Percentiles rank a stretch among this genome's conserved stretches.
Conservation (phyloP, 495 filamentous ascomycete genomes). For the Apodospora peruviana region DNA sequence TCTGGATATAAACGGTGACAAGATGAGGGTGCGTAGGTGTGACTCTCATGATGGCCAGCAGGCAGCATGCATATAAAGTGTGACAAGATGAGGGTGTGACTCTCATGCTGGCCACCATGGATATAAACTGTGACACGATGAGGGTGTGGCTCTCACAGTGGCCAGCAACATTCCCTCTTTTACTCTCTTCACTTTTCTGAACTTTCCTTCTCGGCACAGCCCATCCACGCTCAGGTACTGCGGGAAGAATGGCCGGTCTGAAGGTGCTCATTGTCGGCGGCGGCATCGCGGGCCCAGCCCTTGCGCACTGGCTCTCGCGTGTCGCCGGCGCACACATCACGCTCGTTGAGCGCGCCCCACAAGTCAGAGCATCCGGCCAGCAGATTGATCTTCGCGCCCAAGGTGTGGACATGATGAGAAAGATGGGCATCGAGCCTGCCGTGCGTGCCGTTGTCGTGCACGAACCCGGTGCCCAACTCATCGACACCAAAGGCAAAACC, state of each 20-base stretch:
- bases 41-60: too few species aligned
- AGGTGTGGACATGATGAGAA: slow-evolving; percentile 44
- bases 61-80: too few species aligned
- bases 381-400: slow-evolving; percentile 47
- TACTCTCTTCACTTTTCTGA: too few species aligned
- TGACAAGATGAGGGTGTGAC: too few species aligned
- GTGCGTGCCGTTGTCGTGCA: slow-evolving; percentile 33
- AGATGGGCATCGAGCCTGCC: slow-evolving; percentile 44
- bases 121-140: too few species aligned
- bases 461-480: slow-evolving; percentile 41
- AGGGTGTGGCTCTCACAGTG: too few species aligned
- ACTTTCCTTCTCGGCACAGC: too few species aligned
- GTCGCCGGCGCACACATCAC: slow-evolving; percentile 32
- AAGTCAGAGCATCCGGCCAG: slow-evolving; percentile 43
- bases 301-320: slow-evolving; percentile 49
- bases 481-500: slow-evolving; percentile 29
- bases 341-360: slow-evolving; percentile 45
- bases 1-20: too few species aligned
- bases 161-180: too few species aligned
- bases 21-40: too few species aligned
- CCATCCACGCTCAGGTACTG: too few species aligned
- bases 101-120: too few species aligned
- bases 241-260: not conserved
- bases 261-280: slow-evolving; percentile 27
- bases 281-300: slow-evolving; percentile 37